phyloP scores from a whole-genome alignment of 441 rosid genomes.

The Brassica balearica region DNA sequence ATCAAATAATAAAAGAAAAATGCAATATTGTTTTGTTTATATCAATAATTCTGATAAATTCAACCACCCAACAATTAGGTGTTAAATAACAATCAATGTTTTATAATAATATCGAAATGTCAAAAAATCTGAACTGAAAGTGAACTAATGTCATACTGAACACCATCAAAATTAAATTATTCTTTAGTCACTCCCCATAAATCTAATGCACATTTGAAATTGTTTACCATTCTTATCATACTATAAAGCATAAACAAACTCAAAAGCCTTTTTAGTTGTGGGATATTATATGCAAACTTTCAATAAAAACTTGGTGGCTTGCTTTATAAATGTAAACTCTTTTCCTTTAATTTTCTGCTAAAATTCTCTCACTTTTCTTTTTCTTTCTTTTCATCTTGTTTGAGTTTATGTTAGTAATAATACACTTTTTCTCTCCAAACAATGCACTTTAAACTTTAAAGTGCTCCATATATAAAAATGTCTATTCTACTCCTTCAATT shows the following conservation, averaged over 20 bases:
- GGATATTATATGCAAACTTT: constrained; percentile 17
- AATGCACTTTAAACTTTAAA: constrained; percentile 21
- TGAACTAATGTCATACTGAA: neutral
- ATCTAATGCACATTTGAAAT: constrained; percentile 7
- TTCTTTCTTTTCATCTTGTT: constrained; percentile 29
- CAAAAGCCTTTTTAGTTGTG: constrained; percentile 2
- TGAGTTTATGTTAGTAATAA: neutral
- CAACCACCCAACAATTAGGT: neutral
- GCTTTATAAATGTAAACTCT: constrained; percentile 18
- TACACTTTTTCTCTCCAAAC: neutral
- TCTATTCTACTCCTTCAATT: neutral
- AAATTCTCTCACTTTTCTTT: constrained; percentile 21
- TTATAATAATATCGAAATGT: neutral
- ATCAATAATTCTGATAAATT: neutral
- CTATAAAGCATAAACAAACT: neutral
- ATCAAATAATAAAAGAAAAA: neutral
- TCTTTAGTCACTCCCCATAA: neutral
- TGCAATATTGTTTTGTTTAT: neutral
- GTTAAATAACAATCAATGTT: neutral
- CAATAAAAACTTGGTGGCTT: neutral
- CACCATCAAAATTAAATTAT: neutral
- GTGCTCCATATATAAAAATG: constrained; percentile 12
- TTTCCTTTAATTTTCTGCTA: neutral
- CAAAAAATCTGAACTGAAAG: neutral
- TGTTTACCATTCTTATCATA: neutral